Conservation (phyloP, 2,329 filamentous ascomycete species). For the Lasiodiplodia sp. region DNA sequence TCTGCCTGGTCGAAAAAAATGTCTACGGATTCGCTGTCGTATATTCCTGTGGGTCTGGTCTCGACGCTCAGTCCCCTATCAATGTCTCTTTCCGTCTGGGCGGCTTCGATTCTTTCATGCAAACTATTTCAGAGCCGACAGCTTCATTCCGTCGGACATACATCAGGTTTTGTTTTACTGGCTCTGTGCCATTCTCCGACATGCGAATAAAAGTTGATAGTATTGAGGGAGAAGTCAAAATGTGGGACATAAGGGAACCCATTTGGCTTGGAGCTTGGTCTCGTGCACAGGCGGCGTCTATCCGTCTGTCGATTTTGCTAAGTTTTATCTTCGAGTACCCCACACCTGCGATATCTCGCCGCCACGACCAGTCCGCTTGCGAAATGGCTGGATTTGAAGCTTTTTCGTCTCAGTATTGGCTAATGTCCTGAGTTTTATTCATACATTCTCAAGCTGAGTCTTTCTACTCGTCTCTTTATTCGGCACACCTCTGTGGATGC, state of each 20-base stretch:
- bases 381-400: background rate
- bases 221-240: background rate
- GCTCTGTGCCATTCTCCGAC: background rate
- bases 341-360: background rate
- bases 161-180: background rate
- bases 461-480: background rate
- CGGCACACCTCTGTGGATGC: background rate
- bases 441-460: background rate
- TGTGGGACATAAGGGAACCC: background rate
- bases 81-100: background rate
- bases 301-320: background rate
- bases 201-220: slow-evolving; percentile 3
- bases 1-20: background rate
- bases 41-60: background rate
- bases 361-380: background rate
- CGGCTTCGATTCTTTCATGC: slow-evolving; percentile 2
- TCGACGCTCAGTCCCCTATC: background rate
- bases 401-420: background rate
- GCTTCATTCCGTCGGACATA: background rate
- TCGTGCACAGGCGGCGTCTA: background rate
- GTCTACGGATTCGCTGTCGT: slow-evolving; percentile 6
- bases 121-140: background rate
- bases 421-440: background rate
- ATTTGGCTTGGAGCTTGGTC: background rate
- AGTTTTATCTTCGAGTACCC: background rate